A percentile compares a stretch with the other conserved stretches of the same genome.
These are phyloP conservation scores for Kandelia obovata DNA, from an alignment of 345 rosid species.

Conservation along the genomic window DNA sequence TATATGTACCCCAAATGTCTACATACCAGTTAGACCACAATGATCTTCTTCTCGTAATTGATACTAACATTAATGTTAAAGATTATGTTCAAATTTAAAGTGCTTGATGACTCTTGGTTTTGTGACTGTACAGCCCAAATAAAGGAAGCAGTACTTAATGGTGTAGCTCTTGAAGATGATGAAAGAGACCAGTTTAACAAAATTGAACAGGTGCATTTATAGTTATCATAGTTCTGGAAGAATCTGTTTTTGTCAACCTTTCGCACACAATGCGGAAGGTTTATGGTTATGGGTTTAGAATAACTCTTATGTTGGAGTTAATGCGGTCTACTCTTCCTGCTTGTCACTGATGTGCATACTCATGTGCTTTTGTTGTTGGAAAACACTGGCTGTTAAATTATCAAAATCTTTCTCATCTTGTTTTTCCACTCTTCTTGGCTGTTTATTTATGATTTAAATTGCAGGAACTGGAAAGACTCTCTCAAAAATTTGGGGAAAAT, in stretches of 20 bases:
- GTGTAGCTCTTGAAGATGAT: conserved; percentile 86
- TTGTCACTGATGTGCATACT: too few species aligned
- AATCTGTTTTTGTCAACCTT: too few species aligned
- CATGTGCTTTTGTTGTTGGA: too few species aligned
- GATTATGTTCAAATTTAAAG: conserved; percentile 6
- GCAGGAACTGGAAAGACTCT: conserved; percentile 75
- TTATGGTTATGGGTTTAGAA: too few species aligned
- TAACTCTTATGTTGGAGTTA: too few species aligned
- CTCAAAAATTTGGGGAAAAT: conserved; percentile 80
- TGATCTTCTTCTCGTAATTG: not conserved
- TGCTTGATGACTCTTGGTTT: conserved; percentile 16
- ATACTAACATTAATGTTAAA: not conserved
- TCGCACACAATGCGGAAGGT: too few species aligned
- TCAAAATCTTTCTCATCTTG: not conserved
- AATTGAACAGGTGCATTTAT: conserved; percentile 69
- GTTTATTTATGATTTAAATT: conserved; percentile 10
- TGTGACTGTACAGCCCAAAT: conserved; percentile 49
- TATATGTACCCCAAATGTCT: not conserved
- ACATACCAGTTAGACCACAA: not conserved
- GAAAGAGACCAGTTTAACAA: conserved; percentile 80
- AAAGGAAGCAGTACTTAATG: conserved; percentile 83
- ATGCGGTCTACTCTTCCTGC: too few species aligned
- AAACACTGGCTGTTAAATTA: not conserved
- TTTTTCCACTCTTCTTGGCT: not conserved
- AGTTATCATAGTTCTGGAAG: not conserved